A percentile compares a stretch with the other conserved stretches of the same genome.
phyloP scores from a whole-genome alignment of 2,329 filamentous ascomycete genomes.

The Paraphoma chrysanthemicola region DNA sequence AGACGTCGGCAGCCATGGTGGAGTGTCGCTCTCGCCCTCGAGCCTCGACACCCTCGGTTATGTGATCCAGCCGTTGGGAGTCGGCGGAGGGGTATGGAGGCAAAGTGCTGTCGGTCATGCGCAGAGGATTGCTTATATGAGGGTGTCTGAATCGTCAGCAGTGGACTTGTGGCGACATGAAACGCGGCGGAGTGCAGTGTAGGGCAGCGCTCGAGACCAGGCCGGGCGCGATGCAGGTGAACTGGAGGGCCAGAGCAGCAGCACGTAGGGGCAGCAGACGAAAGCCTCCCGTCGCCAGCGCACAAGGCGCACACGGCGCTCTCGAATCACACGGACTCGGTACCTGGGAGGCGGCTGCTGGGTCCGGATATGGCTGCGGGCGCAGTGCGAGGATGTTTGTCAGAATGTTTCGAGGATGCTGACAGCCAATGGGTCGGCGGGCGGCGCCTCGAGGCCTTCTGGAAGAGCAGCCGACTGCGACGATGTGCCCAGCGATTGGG shows the following conservation, averaged over 20 bases:
- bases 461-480: conserved; percentile 20
- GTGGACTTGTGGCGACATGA: conserved; percentile 8
- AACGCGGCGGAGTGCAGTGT: conserved; percentile 15
- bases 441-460: conserved; percentile 32
- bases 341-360: conserved; percentile 32
- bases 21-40: conserved; percentile 27
- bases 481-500: conserved; percentile 31
- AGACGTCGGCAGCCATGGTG: conserved; percentile 48
- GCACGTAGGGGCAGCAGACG: conserved; percentile 16
- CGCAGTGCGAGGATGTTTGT: conserved; percentile 28
- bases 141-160: conserved; percentile 27
- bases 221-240: conserved; percentile 15
- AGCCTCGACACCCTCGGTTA: conserved; percentile 36
- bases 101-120: conserved; percentile 42
- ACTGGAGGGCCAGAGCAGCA: conserved; percentile 8
- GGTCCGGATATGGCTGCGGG: conserved; percentile 20
- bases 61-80: conserved; percentile 37
- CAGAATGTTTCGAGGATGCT: conserved; percentile 22
- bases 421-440: conserved; percentile 35
- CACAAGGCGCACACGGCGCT: conserved; percentile 29
- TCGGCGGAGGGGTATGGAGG: conserved; percentile 26
- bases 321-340: conserved; percentile 30
- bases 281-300: conserved; percentile 23
- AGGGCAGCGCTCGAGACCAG: conserved; percentile 8
- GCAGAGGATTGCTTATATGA: conserved; percentile 22